Evolutionary conservation across 2,329 filamentous ascomycete species (phyloP), one percentile per base, ranked within the genome.

Genomic region (Zelopaecilomyces penicillatus): DNA sequence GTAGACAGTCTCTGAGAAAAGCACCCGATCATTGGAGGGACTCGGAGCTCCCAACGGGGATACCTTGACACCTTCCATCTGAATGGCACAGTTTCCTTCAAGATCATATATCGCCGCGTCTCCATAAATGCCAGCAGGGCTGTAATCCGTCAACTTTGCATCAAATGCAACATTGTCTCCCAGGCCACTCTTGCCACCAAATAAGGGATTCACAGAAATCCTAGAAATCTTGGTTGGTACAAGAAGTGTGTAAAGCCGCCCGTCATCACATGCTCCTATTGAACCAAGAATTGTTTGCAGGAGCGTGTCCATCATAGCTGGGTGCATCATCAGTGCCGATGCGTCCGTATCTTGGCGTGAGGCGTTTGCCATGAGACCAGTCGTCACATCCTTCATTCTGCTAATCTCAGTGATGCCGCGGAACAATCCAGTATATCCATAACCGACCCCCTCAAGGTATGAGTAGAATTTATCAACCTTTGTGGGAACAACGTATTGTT

Each of bases 381-480:
- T 34, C 9, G 32, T 9, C 8, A 12, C 12, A 12, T 34, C 12
- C 32, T 9, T 9, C 32, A 9, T 34, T 9, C 32, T 9, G 9
- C 12, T 34, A 9, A 34, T 9, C 12, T 9, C 8, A 9, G 48
- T 26, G 3, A 53, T 41, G 26, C 44, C 45, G 10, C 50, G 48
- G 45, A 53, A 53, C 1, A 44, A 45, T 6, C 48, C 51, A 3
- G 45, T 46, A 42, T 53, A 53, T 30, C 51, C 50, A 6, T 52
- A 43, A 1, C 51, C 51, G 5, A 53, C 43, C 6, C 38, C 46
- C 4, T 31, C 50, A 37, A 53, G 49, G 38, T 43, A 50, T 19
- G 42, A 36, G 30, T 53, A 53, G 30, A 53, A 52, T 12, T 45
- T 35, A 27, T 53, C 51, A 6, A 19, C 19, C 19, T 19, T 19